Base-by-base conservation (phyloP, 2,329 filamentous ascomycete genomes). In the Huntiella omanensis region DNA sequence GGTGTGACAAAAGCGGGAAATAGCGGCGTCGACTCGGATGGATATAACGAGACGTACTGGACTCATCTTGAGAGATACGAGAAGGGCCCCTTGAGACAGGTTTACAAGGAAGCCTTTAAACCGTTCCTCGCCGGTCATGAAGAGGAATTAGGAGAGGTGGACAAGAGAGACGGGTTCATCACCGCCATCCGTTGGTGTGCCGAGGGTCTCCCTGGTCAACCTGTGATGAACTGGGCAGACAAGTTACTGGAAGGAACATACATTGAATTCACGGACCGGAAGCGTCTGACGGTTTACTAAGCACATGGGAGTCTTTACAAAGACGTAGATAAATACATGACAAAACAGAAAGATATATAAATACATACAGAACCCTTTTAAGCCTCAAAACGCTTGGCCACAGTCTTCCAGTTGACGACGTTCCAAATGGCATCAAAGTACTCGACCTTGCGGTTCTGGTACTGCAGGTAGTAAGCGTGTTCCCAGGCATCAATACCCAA, bases 401-500 rank as follows among this genome's bases (percentile, higher is more conserved):
- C 87, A 32, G 81, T 75, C 74, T 86, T 85, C 87, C 87, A 95
- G 77, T 94, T 94, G 63, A 94, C 69, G 43, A 94, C 86, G 55
- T 93, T 83, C 87, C 87, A 94, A 61, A 94, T 81, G 49, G 84
- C 84, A 57, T 74, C 74, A 65, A 94, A 94, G 71, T 94, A 94
- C 68, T 94, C 86, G 49, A 81, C 86, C 77, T 94, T 94, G 64
- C 85, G 80, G 72, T 94, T 94, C 75, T 94, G 75, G 68, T 94
- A 94, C 69, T 94, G 84, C 52, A 94, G 71, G 67, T 93, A 92
- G 70, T 92, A 93, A 45, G 86, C 86, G 65, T 94, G 86, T 71
- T 94, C 86, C 86, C 86, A 94, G 46, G 86, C 87, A 67, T 95
- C 87, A 57, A 95, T 80, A 48, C 87, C 87, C 40, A 95, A 67